Evolutionary conservation across 1,139 yeast species (phyloP), one percentile per base, ranked within the genome.

Genomic region (Hansenula lynferdii): DNA sequence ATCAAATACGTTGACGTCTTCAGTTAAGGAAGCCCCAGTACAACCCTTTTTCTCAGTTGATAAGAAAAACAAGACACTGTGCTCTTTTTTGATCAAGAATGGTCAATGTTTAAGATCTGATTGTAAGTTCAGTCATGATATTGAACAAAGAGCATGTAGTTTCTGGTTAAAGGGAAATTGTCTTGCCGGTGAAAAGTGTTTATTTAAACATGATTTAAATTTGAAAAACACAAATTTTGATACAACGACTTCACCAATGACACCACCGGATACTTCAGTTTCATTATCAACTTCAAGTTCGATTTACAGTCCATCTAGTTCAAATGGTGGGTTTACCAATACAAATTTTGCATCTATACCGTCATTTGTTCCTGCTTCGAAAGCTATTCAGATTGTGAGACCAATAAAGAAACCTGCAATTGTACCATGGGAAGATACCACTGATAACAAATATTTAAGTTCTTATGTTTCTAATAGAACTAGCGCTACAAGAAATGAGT

Each of bases 101-200:
- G 74, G 73, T 3, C 53, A 57, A 23, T 69, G 74, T 39, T 47
- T 64, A 8, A 57, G 72, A 15, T 56, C 69, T 1, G 72, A 67
- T 40, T 69, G 74, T 49, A 58, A 57, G 40, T 69, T 65, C 42
- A 58, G 68, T 34, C 74, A 69, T 49, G 72, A 69, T 39, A 38
- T 67, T 25, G 53, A 64, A 5, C 48, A 56, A 17, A 50, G 67
- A 19, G 60, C 65, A 8, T 69, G 74, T 40, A 56, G 70, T 15
- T 69, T 62, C 45, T 69, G 74, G 74, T 49, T 69, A 5, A 63
- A 61, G 29, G 69, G 70, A 3, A 51, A 52, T 10, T 69, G 74
- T 42, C 37, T 63, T 5, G 67, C 69, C 7, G 72, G 71, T 10
- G 60, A 57, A 10, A 38, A 42, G 6, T 69, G 74, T 43, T 49